Conservation (phyloP, 495 filamentous ascomycete species). For the Penicillium verhagenii region DNA sequence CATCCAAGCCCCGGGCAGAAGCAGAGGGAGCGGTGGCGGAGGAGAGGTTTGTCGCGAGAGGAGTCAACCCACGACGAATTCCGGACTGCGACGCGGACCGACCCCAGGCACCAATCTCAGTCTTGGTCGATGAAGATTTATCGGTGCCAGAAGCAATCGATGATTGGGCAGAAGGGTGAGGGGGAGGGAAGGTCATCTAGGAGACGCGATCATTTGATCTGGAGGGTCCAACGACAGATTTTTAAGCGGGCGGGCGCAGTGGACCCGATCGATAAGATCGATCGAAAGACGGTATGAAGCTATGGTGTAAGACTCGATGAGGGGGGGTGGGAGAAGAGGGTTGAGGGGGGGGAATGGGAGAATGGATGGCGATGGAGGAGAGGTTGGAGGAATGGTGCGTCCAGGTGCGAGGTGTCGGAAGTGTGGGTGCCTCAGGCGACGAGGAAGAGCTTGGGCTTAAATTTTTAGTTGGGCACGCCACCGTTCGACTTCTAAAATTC, state of each 20-base stretch:
- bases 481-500: not conserved
- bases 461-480: not conserved
- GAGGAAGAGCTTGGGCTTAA: slow-evolving; percentile 21
- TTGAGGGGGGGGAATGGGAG: slow-evolving; percentile 18
- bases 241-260: slow-evolving; percentile 36
- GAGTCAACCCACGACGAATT: slow-evolving; percentile 61
- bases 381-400: slow-evolving; percentile 28
- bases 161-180: slow-evolving; percentile 60
- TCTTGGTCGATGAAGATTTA: slow-evolving; percentile 54
- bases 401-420: slow-evolving; percentile 31
- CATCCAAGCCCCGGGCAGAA: slow-evolving; percentile 42
- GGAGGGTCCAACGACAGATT: slow-evolving; percentile 43
- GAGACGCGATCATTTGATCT: slow-evolving; percentile 60
- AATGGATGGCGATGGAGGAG: slow-evolving; percentile 25
- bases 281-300: not conserved
- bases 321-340: slow-evolving; percentile 13
- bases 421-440: slow-evolving; percentile 25
- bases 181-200: slow-evolving; percentile 65
- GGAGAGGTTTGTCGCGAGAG: slow-evolving; percentile 58
- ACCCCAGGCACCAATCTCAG: slow-evolving; percentile 63
- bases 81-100: slow-evolving; percentile 55
- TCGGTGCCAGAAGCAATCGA: slow-evolving; percentile 60
- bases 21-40: slow-evolving; percentile 42
- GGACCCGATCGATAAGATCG: slow-evolving; percentile 20
- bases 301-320: not conserved